Base-by-base conservation (phyloP, 1,284 basidiomycete genomes). In the Athelia sp. region DNA sequence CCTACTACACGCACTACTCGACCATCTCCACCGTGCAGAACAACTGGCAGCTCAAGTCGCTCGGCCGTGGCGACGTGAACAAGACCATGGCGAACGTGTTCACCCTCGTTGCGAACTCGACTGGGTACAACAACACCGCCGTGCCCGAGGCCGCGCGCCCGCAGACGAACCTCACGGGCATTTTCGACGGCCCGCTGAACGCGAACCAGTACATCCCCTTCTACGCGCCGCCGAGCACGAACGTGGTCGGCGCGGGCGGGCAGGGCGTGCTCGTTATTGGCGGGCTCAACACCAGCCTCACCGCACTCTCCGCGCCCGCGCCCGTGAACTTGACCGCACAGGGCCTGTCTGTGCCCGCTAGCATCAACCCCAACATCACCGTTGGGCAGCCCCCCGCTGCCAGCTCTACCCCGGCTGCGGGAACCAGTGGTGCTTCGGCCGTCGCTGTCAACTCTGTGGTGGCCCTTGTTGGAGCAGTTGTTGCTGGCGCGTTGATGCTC, bases 1-100 rank as follows among this genome's bases (percentile, higher is more conserved):
- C 70, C 1, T 82, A 74, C 68, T 84, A 84, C 64, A 78, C 79
- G 1, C 86, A 88, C 63, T 88, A 86, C 68, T 82, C 81, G 8
- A 59, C 64, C 43, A 61, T 87, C 44, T 75, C 76, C 15, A 80
- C 82, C 4, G 76, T 84, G 22, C 63, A 86, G 66, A 73, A 75
- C 44, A 87, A 87, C 71, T 87, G 83, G 81, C 65, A 66, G 26
- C 74, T 85, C 19, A 72, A 72, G 46, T 76, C 74, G 19, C 77
- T 84, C 19, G 81, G 82, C 24, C 75, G 81, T 43, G 69, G 71
- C 36, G 81, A 83, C 60, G 22, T 40, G 8, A 40, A 40, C 36
- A 40, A 40, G 36, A 40, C 36, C 6, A 51, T 75, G 53, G 59
- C 67, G 54, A 81, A 81, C 58, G 79, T 81, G 53, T 72, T 72